Conservation (phyloP, 2,329 filamentous ascomycete genomes). For the Aureobasidium sp. region DNA sequence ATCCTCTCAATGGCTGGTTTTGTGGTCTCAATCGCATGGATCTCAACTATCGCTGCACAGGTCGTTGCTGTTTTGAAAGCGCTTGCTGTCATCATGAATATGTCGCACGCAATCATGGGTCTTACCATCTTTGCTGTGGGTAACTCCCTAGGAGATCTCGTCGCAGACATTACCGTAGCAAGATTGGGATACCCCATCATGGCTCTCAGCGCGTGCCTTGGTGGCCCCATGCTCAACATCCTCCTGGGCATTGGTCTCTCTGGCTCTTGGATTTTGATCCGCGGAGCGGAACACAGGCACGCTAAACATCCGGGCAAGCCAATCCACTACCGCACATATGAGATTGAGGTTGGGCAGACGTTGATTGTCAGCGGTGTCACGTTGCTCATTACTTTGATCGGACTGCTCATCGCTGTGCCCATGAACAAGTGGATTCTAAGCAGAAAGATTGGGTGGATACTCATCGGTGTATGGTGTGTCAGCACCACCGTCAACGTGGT, state of each 20-base stretch:
- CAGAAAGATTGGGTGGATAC: slow-evolving; percentile 67
- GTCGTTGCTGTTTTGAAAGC: slow-evolving; percentile 93
- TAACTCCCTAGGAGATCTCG: slow-evolving; percentile 87
- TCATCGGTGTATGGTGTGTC: slow-evolving; percentile 72
- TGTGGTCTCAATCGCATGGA: slow-evolving; percentile 87
- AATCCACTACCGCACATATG: slow-evolving; percentile 65
- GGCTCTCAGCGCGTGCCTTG: slow-evolving; percentile 90
- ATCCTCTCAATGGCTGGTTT: slow-evolving; percentile 85
- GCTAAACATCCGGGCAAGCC: slow-evolving; percentile 57
- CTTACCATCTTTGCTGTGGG: slow-evolving; percentile 95
- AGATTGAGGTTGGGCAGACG: slow-evolving; percentile 75
- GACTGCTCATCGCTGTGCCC: slow-evolving; percentile 72
- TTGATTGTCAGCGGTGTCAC: slow-evolving; percentile 80
- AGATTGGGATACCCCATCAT: slow-evolving; percentile 92
- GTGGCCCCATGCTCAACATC: slow-evolving; percentile 98
- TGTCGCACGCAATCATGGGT: slow-evolving; percentile 89
- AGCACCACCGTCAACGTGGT: slow-evolving; percentile 76
- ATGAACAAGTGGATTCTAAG: slow-evolving; percentile 81
- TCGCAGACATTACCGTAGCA: slow-evolving; percentile 91
- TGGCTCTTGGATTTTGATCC: slow-evolving; percentile 78
- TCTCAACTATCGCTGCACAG: slow-evolving; percentile 89
- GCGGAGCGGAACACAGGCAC: slow-evolving; percentile 56
- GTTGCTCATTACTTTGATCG: slow-evolving; percentile 68
- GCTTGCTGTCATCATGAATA: slow-evolving; percentile 81
- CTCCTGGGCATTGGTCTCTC: slow-evolving; percentile 87